Base-by-base conservation (phyloP, 2,329 filamentous ascomycete genomes). In the Hymenoscyphus fraxineus region DNA sequence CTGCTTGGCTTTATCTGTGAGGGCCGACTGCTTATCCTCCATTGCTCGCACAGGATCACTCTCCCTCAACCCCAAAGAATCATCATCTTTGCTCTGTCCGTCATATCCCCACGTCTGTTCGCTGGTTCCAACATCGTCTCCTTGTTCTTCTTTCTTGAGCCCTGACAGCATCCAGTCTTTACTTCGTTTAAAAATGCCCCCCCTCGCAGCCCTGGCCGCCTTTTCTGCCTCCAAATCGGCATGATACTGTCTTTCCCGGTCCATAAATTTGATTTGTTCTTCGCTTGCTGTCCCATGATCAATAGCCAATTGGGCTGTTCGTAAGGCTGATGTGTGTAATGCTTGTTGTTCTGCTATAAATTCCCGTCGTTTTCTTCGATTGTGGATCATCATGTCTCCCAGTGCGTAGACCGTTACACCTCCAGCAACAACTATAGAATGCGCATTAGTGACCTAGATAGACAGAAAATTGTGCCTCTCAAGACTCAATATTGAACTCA, bases 381-480 rank as follows among this genome's bases (percentile, higher is more conserved):
- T 90, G 78, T 89, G 87, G 65, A 88, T 76, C 64, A 89, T 81
- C 80, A 90, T 84, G 72, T 88, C 87, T 65, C 84, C 81, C 68
- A 88, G 81, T 10, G 87, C 86, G 74, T 88, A 88, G 47, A 85
- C 80, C 44, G 86, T 86, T 56, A 89, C 82, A 54, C 83, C 82
- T 70, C 81, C 84, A 60, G 83, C 81, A 66, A 88, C 78, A 65
- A 86, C 87, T 84, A 74, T 66, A 22, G 5, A 31, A 64, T 9
- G 2, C 35, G 47, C 61, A 65, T 68, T 66, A 67, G 65, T 63
- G 58, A 58, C n/a, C 6, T 12, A 35, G 56, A 44, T 41, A 58
- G 6, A 22, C 6, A 35, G 41, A 41, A 4, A 27, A 13, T 2
- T 16, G 2, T 27, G 19, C n/a, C 12, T 7, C 55, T 5, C 10